Evolutionary conservation across 139 green algal genomes (phyloP).

Genomic region (Ettlia oleoabundans): DNA sequence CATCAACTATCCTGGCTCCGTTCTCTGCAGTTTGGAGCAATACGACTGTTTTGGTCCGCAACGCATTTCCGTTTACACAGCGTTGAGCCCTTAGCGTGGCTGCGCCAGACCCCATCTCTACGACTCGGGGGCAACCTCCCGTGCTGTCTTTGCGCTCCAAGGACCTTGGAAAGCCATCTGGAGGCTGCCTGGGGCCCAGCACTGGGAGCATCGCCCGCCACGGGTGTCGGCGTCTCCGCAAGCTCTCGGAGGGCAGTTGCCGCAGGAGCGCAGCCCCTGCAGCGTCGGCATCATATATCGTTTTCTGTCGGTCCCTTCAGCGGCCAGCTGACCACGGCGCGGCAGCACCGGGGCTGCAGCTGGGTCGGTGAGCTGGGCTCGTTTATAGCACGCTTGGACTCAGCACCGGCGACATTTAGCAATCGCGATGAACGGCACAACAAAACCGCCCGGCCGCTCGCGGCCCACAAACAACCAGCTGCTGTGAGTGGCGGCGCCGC

Average conservation of each 20-base stretch:
- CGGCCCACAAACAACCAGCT: slow-evolving; percentile 95
- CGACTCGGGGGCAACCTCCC: neutral
- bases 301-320: neutral
- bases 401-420: no score
- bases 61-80: neutral
- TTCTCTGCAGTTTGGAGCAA: no score
- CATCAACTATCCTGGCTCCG: no score
- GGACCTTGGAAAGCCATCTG: neutral
- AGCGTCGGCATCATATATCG: neutral
- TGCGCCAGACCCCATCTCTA: no score
- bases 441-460: slow-evolving; percentile 46
- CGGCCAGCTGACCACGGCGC: no score
- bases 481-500: slow-evolving; percentile 67
- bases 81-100: neutral
- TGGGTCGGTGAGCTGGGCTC: no score
- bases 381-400: no score
- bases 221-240: neutral
- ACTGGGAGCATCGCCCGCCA: neutral
- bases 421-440: slow-evolving; percentile 39
- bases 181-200: neutral
- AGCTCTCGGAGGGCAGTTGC: neutral
- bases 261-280: neutral
- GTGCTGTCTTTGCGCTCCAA: neutral
- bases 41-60: no score
- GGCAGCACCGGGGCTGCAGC: neutral